Evolutionary conservation across 805 yeast genomes (phyloP), one percentile per base, ranked within the genome.

Genomic region (Teunomyces pallodes): DNA sequence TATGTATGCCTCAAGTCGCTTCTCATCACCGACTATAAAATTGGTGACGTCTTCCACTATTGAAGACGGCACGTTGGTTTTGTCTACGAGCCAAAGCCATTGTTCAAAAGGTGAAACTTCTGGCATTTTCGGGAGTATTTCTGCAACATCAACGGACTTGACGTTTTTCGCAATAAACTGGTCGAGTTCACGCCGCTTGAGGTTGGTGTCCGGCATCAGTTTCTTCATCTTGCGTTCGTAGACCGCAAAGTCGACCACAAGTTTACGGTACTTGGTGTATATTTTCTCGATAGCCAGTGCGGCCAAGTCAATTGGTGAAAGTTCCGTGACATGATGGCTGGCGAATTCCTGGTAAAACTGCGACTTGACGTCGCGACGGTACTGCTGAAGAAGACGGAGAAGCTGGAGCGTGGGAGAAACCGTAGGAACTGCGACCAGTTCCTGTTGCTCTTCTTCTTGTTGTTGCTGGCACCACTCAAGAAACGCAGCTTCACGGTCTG

Each of bases 11-110:
- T 56, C 59, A 9, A 65, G 52, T 31, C 77, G 54, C 51, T 73
- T 73, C 17, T 66, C 70, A 46, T 71, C 75, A 3, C 76, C 77
- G 8, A 73, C 64, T 8, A 73, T 54, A 51, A 69, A 73, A 47
- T 73, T 73, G 17, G 57, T 54, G 16, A 62, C 58, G 42, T 63
- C 54, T 31, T 65, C 60, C 1, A 54, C 69, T 4, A 70, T 46
- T 4, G 29, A 33, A 2, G 36, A 42, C 3, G 67, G 62, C 2
- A 70, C 38, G 1, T 54, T 17, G 27, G 47, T 42, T 9, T 43
- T 44, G 33, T 66, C 65, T 40, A 68, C 55, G 9, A 71, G 46
- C 5, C 49, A 36, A 40, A 62, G 49, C 76, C 76, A 71, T 33
- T 61, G 63, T 17, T 58, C 60, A 45, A 58, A 66, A 26, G 32